Evolutionary conservation across 306 rosid species (phyloP).

Genomic region (Begonia masoniana): DNA sequence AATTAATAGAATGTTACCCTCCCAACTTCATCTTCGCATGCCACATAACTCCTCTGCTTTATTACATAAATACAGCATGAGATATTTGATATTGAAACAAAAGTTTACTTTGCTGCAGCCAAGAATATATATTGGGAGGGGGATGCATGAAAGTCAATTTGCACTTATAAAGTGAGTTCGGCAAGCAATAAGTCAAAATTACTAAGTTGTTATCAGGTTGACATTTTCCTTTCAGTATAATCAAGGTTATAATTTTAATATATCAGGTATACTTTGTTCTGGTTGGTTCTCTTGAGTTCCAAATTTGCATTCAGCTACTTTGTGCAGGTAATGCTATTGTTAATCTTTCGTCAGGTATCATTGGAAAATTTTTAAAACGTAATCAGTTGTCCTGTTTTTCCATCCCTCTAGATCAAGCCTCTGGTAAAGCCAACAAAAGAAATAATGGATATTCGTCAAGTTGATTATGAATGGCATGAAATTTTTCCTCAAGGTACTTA

Average conservation of each 20-base stretch:
- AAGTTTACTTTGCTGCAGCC: constrained; percentile 49
- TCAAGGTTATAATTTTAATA: constrained; percentile 11
- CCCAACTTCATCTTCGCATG: too few relatives aligned
- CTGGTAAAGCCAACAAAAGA: constrained; percentile 76
- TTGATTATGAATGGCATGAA: constrained; percentile 79
- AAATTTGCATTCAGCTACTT: constrained; percentile 73
- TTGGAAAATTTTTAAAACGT: too few relatives aligned
- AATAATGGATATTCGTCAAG: constrained; percentile 57
- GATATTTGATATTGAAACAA: background rate
- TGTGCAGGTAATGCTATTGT: constrained; percentile 39
- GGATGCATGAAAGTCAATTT: constrained; percentile 97
- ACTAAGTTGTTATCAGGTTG: constrained; percentile 11
- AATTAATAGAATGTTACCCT: too few relatives aligned
- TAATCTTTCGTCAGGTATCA: too few relatives aligned
- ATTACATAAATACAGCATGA: too few relatives aligned
- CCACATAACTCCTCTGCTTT: too few relatives aligned
- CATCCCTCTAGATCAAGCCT: constrained; percentile 58
- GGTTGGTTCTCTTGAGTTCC: constrained; percentile 66
- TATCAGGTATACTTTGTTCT: constrained; percentile 87
- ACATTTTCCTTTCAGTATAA: constrained; percentile 1
- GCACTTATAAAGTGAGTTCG: constrained; percentile 76
- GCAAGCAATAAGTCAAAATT: constrained; percentile 4
- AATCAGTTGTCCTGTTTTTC: constrained; percentile 5
- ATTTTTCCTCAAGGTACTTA: constrained; percentile 65
- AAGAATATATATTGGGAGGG: constrained; percentile 84